A percentile compares a stretch with the other conserved stretches of the same genome.
These are phyloP conservation scores for Podospora sp. DNA, from an alignment of 495 filamentous ascomycete species.

Conservation along the genomic window DNA sequence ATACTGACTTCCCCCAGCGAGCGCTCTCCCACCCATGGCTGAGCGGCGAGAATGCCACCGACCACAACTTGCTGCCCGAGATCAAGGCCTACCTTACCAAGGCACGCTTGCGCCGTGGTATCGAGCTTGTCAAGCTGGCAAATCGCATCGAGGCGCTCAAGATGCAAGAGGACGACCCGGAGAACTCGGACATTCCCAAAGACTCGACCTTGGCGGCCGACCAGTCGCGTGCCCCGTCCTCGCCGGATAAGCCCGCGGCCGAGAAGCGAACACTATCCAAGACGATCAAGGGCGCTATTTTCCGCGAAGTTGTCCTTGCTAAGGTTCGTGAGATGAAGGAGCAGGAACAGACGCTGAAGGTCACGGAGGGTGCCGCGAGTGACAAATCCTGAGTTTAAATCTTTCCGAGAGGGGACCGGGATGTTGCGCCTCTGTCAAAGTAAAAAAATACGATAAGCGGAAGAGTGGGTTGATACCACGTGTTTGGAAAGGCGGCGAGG, in stretches of 20 bases:
- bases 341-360: conserved; percentile 71
- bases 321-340: conserved; percentile 95
- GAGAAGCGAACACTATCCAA: conserved; percentile 72
- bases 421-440: not conserved
- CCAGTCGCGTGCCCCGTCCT: conserved; percentile 39
- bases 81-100: conserved; percentile 93
- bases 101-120: conserved; percentile 86
- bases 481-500: not conserved
- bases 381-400: not conserved
- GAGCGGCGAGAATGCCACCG: conserved; percentile 82
- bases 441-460: not conserved
- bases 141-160: conserved; percentile 97
- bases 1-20: conserved; percentile 47
- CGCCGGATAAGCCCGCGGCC: conserved; percentile 26
- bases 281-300: conserved; percentile 86
- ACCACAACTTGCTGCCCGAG: conserved; percentile 96
- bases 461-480: too few relatives aligned
- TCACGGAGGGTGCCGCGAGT: conserved; percentile 54
- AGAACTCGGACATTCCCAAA: conserved; percentile 62
- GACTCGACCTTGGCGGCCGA: conserved; percentile 66
- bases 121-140: conserved; percentile 94
- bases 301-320: conserved; percentile 94
- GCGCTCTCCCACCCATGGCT: conserved; percentile 89
- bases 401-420: not conserved
- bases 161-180: conserved; percentile 90